Evolutionary conservation across 805 yeast genomes (phyloP), one percentile per base, ranked within the genome.

Genomic region (Hanseniaspora lachancei): DNA sequence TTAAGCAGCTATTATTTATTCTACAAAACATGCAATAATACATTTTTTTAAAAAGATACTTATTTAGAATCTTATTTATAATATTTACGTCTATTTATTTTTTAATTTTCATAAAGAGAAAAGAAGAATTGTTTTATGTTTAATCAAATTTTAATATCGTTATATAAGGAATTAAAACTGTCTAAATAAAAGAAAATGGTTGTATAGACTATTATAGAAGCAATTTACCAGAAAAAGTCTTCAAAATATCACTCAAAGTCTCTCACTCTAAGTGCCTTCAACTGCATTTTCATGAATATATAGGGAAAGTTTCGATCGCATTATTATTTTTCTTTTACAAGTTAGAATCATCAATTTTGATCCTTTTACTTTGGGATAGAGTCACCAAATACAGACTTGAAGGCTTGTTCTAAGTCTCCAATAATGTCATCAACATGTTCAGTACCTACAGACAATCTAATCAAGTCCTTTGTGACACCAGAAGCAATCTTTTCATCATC

Each of bases 361-460:
- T 40, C 6, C 15, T 21, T n/a, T 54, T 41, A 54, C 24, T 54
- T 54, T 34, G 57, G 52, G 42, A 32, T 34, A 57, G 15, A 20
- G 49, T 64, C 66, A 44, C 67, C 69, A 55, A 72, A 84, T 47
- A 82, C 85, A 48, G 70, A 71, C 64, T 78, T 77, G 72, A 93
- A 86, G 38, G 97, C 78, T 71, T 86, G 89, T 64, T 88, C 89
- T 63, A 89, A 82, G 70, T 91, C 97, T 18, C 72, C 87, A 69
- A 89, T 85, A 63, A 91, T 80, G 67, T 91, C 97, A 61, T 89
- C 95, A 65, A 89, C 84, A 68, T 79, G 82, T 74, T 89, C 97
- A 54, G 88, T 84, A 66, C 97, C 97, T 49, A 87, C 86, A 47
- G 95, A 80, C 47, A 88, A 83, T 74, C 98, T 83, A 63, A 91